phyloP scores from a whole-genome alignment of 2,329 filamentous ascomycete genomes.

The Thermoascus crustaceus region DNA sequence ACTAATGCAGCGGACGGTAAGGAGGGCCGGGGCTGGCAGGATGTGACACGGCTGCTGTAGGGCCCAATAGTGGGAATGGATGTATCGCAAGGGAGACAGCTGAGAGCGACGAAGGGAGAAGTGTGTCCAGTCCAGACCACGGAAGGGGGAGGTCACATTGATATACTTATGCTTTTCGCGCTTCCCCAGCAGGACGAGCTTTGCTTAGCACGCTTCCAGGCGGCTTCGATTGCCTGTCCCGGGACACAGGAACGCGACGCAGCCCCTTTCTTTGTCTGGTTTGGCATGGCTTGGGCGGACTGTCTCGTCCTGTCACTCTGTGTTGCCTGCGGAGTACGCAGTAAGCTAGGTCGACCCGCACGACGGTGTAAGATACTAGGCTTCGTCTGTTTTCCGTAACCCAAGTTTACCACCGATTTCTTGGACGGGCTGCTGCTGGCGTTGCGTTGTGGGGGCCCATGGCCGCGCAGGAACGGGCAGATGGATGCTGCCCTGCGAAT shows the following conservation, averaged over 20 bases:
- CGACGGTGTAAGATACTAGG: too few relatives aligned
- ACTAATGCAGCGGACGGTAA: slow-evolving; percentile 25
- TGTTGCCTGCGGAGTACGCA: too few relatives aligned
- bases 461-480: slow-evolving; percentile 1
- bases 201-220: slow-evolving; percentile 6
- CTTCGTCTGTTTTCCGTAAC: too few relatives aligned
- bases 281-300: too few relatives aligned
- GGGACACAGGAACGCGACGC: slow-evolving; percentile 24
- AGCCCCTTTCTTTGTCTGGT: slow-evolving; percentile 2
- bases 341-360: too few relatives aligned
- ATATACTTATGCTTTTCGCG: slow-evolving; percentile 17
- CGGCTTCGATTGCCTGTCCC: slow-evolving; percentile 25
- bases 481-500: slow-evolving; percentile 1
- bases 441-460: neutral
- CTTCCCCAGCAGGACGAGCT: slow-evolving; percentile 1
- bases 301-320: slow-evolving; percentile 1
- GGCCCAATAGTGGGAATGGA: slow-evolving; percentile 8
- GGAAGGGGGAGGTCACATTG: slow-evolving; percentile 23
- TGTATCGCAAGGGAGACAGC: slow-evolving; percentile 17
- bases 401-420: too few relatives aligned
- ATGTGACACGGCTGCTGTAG: slow-evolving; percentile 1
- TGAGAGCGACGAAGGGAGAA: slow-evolving; percentile 7
- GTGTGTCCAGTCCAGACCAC: slow-evolving; percentile 14
- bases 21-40: slow-evolving; percentile 17
- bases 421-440: too few relatives aligned